These are phyloP conservation scores for Xylaria telfairii DNA, from an alignment of 495 filamentous ascomycete species.

Conservation along the genomic window DNA sequence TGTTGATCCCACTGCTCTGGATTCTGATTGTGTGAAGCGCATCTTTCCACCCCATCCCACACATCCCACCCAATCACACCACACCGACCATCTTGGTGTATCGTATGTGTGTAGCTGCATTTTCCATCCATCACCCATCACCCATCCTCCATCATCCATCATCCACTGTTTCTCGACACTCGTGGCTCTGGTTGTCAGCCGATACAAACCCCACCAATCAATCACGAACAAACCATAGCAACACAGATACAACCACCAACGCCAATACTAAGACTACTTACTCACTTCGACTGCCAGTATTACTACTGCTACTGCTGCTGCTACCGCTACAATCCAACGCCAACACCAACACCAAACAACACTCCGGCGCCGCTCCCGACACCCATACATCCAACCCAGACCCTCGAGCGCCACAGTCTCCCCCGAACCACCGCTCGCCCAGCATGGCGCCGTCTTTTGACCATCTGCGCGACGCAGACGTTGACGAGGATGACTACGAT, in stretches of 20 bases:
- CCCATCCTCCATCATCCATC: neutral
- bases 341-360: neutral
- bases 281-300: no score
- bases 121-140: neutral
- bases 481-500: conserved; percentile 87
- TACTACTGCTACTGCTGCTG: no score
- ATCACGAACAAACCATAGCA: neutral
- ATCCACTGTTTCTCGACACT: neutral
- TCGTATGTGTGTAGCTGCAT: conserved; percentile 1
- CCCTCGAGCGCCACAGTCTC: neutral
- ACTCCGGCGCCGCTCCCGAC: conserved; percentile 18
- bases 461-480: conserved; percentile 67
- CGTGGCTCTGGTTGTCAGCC: neutral
- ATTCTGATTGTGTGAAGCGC: conserved; percentile 23
- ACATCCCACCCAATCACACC: conserved; percentile 22
- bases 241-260: neutral
- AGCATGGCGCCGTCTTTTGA: conserved; percentile 67
- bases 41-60: neutral
- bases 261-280: no score
- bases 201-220: no score
- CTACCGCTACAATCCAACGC: no score
- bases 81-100: neutral
- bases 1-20: conserved; percentile 12
- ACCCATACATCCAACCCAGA: neutral
- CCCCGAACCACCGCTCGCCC: conserved; percentile 33